Evolutionary conservation across 352 stramenopile species (phyloP).

Genomic region (Globisporangium sylvaticum): DNA sequence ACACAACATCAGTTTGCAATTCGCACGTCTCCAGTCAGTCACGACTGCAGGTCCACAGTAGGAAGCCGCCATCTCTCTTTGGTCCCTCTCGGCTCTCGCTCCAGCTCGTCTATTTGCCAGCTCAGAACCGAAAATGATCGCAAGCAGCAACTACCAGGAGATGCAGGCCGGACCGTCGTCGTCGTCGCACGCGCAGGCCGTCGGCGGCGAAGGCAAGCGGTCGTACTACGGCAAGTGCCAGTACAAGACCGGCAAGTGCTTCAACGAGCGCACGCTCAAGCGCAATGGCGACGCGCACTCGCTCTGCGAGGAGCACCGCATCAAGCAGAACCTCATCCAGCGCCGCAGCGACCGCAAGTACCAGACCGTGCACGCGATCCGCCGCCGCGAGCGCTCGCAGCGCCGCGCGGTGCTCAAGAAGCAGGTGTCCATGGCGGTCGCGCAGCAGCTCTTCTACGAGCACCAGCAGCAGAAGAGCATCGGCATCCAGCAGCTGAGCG

Average conservation of each 20-base stretch:
- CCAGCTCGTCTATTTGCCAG: constrained; percentile 4
- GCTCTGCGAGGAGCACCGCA: constrained; percentile 79
- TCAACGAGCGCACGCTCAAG: constrained; percentile 84
- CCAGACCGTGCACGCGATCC: constrained; percentile 79
- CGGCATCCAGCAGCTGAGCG: constrained; percentile 32
- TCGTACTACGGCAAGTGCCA: constrained; percentile 77
- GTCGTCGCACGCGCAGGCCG: neutral
- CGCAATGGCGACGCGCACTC: constrained; percentile 79
- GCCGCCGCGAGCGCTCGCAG: constrained; percentile 73
- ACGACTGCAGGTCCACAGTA: constrained; percentile 3
- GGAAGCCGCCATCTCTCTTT: neutral
- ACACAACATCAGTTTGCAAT: constrained; percentile 59
- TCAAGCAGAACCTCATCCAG: constrained; percentile 86
- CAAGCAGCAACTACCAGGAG: constrained; percentile 12
- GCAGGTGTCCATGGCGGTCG: constrained; percentile 74
- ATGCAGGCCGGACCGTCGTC: neutral
- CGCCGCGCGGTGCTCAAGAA: constrained; percentile 76
- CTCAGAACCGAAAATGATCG: constrained; percentile 33
- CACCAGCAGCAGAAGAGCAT: constrained; percentile 76
- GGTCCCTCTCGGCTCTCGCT: neutral
- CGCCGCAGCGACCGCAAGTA: constrained; percentile 84
- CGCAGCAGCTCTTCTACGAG: constrained; percentile 76
- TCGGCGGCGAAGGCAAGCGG: constrained; percentile 11
- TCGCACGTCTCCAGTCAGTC: constrained; percentile 18
- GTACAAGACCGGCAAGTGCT: constrained; percentile 88